Evolutionary conservation across 495 filamentous ascomycete genomes (phyloP), one percentile per base, ranked within the genome.

Genomic region (Bacidia rubella): DNA sequence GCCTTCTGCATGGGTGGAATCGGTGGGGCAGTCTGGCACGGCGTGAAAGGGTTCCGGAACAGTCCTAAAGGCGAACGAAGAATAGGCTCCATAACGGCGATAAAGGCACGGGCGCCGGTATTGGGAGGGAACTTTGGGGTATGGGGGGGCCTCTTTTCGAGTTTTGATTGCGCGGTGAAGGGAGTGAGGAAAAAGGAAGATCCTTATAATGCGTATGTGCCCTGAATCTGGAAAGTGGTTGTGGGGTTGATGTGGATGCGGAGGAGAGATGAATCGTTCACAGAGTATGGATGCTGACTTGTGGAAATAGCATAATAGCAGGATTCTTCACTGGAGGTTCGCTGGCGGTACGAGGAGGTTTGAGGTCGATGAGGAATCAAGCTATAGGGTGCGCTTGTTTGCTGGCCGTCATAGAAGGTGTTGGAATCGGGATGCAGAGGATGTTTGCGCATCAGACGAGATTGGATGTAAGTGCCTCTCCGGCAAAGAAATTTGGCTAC

Each of bases 111-210:
- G 55, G 93, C 92, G 26, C 92, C 92, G 1, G 90, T 97, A 44
- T 76, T 97, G 48, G 92, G 90, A 55, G 92, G 92, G 56, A 98
- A 98, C 74, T 98, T 98, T 58, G 92, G 90, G 58, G 84, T 90
- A 27, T 98, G 90, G 90, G 93, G 92, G 61, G 92, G 92, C 57
- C 63, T 97, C 40, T 97, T 98, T 71, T 85, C 79, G 54, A 90
- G 86, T 38, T 96, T 85, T 64, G 92, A 98, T 70, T 98, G 92
- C 72, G 87, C 88, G n/a, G 85, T 98, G 22, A 96, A 96, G 74
- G 90, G 90, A 42, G 71, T 95, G 35, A 73, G 92, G 56, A 85
- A 92, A 71, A 97, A 95, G 81, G 90, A 98, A 65, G 90, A 97
- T 65, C 89, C 92, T 27, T 96, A 85, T 71, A 96, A 96, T 72